phyloP scores from a whole-genome alignment of 305 asterid genomes.

The Salvia sclarea region DNA sequence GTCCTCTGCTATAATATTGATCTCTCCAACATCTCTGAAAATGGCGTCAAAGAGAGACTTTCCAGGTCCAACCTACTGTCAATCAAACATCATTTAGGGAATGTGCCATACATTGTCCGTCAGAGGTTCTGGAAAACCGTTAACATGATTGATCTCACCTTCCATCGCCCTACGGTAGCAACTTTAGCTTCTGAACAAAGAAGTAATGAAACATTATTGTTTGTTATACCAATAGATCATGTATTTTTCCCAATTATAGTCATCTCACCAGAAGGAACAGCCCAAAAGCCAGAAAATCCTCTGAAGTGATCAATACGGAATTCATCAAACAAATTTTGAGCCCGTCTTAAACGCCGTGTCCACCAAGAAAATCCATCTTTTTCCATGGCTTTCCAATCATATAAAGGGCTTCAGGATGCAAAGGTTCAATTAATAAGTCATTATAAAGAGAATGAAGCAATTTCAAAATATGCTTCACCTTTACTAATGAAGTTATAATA shows the following conservation, averaged over 20 bases:
- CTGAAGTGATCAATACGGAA: slow-evolving; percentile 96
- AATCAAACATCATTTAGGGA: slow-evolving; percentile 40
- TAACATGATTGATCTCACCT: slow-evolving; percentile 53
- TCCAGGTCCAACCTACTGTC: slow-evolving; percentile 94
- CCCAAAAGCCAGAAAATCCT: slow-evolving; percentile 99
- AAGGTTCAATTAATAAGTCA: slow-evolving; percentile 29
- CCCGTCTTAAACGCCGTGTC: slow-evolving; percentile 79
- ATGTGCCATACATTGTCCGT: slow-evolving; percentile 20
- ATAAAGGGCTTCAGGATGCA: slow-evolving; percentile 63
- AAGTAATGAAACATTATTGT: slow-evolving; percentile 24
- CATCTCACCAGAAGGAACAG: slow-evolving; percentile 91
- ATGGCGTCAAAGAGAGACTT: slow-evolving; percentile 82
- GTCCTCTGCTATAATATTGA: slow-evolving; percentile 94
- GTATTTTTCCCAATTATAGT: slow-evolving; percentile 18
- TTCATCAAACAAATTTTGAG: slow-evolving; percentile 85
- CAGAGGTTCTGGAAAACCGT: slow-evolving; percentile 20
- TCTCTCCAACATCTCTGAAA: slow-evolving; percentile 71
- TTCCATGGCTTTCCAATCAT: slow-evolving; percentile 95
- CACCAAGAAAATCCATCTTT: slow-evolving; percentile 91
- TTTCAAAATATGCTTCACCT: slow-evolving; percentile 16
- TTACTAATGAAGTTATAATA: slow-evolving; percentile 1
- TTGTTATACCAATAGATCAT: slow-evolving; percentile 12
- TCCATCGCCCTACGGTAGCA: slow-evolving; percentile 87
- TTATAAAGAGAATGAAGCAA: no score
- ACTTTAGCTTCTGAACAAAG: slow-evolving; percentile 76